Base-by-base conservation (phyloP, 148 eudicot genomes). In the Vaccinium corymbosum region DNA sequence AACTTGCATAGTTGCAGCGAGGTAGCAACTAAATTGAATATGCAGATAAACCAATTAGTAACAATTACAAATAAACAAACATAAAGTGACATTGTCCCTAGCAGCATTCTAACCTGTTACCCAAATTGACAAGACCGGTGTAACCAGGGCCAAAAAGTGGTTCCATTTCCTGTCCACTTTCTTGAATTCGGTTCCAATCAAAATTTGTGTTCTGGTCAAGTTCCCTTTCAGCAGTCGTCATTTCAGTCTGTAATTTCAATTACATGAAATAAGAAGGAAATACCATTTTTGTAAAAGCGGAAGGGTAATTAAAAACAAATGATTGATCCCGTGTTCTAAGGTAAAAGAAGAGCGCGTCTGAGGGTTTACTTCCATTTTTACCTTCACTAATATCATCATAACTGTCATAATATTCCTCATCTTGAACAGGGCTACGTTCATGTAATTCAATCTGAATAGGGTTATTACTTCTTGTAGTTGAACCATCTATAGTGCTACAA, bases 221-320 rank as follows among this genome's bases (percentile, higher is more conserved):
- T 90, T 97, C 99, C 92, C 92, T 91, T 84, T 97, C 99, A 85
- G 99, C 99, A 88, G 99, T 97, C n/a, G 99, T 97, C 95, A 97
- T 86, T 92, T 97, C 99, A 80, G 99, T 97, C 99, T 97, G 89
- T 56, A 25, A 38, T 35, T 64, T 64, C 52, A 32, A 27, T 51
- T 20, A 7, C 81, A 14, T 9, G 11, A 46, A 80, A 62, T 3
- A 72, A 55, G 25, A 20, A 64, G 4, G 25, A 50, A 66, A 71
- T 16, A 62, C 68, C 22, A 62, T 62, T 20, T 62, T 59, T 59
- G 27, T 62, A 22, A 22, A n/a, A 62, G 27, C 4, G 1, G 68
- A 62, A 62, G 68, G 25, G 17, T 32, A 71, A 71, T 32, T 7
- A 71, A 57, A 62, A 20, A 32, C 35, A 6, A 20, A 71, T 35